Conservation (phyloP, 139 green algal species). For the Pseudopediastrum boryanum region DNA sequence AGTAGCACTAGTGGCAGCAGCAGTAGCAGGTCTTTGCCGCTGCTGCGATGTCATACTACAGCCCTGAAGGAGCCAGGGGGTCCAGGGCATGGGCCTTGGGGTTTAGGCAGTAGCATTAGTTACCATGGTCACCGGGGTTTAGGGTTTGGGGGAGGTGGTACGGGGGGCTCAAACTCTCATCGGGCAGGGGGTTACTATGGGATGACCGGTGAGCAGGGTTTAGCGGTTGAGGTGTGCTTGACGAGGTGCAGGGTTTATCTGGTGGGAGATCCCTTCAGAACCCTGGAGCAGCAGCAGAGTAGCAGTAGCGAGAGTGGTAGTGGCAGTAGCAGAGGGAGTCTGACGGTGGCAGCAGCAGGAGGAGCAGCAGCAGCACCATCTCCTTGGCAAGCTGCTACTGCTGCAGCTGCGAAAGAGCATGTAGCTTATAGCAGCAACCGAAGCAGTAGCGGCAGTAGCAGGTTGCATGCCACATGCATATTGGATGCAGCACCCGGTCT, state of each 20-base stretch:
- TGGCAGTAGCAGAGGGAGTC: background rate
- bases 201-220: no score
- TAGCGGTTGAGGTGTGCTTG: background rate
- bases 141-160: no score
- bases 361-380: background rate
- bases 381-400: constrained; percentile 11
- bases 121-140: no score
- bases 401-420: background rate
- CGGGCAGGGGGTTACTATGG: no score
- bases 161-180: no score
- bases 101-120: no score
- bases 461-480: constrained; percentile 14
- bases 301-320: no score
- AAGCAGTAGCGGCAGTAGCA: constrained; percentile 11
- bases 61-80: no score
- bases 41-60: no score
- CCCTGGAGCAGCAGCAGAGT: no score
- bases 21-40: constrained; percentile 20
- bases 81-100: no score
- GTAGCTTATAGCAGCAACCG: constrained; percentile 4
- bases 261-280: no score
- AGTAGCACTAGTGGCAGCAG: constrained; percentile 18
- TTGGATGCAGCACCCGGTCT: constrained; percentile 24
- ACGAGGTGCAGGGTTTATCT: background rate
- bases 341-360: constrained; percentile 13